Percentiles rank a stretch among this genome's conserved stretches.
Evolutionary conservation across 768 basidiomycete species (phyloP).

Genomic region (Lanmaoa rubissima): DNA sequence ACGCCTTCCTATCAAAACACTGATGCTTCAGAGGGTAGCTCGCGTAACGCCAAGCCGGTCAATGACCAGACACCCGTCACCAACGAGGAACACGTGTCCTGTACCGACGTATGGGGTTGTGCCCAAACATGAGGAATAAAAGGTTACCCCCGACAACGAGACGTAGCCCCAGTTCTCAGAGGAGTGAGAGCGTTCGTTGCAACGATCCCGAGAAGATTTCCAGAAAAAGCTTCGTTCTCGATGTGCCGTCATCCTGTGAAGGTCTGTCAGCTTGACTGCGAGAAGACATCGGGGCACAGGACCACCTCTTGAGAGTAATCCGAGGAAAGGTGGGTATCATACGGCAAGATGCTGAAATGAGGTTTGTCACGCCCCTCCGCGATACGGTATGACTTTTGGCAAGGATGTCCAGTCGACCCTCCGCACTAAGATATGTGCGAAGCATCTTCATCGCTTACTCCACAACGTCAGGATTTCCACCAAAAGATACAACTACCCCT

Average conservation of each 20-base stretch:
- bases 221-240: conserved; percentile 84
- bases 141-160: conserved; percentile 73
- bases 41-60: conserved; percentile 7
- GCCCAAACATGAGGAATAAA: conserved; percentile 82
- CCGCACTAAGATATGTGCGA: conserved; percentile 63
- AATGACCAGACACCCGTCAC: not conserved
- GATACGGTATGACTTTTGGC: conserved; percentile 73
- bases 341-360: not conserved
- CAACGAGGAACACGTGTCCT: not conserved
- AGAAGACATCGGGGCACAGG: not conserved
- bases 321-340: conserved; percentile 20
- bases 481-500: conserved; percentile 13
- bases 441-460: conserved; percentile 77
- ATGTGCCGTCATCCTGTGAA: conserved; percentile 61
- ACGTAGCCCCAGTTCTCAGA: conserved; percentile 87
- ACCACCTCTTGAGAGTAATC: conserved; percentile 72
- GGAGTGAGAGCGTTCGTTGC: conserved; percentile 84
- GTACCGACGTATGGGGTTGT: conserved; percentile 54
- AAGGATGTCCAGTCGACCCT: conserved; percentile 75
- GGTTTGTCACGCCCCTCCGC: conserved; percentile 58
- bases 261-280: not conserved
- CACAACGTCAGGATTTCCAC: conserved; percentile 12
- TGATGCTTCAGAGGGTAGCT: conserved; percentile 36
- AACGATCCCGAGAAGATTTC: conserved; percentile 78
- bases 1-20: conserved; percentile 56